A percentile compares a stretch with the other conserved stretches of the same genome.
phyloP scores from a whole-genome alignment of 345 rosid genomes.

The Gossypium ekmanianum region DNA sequence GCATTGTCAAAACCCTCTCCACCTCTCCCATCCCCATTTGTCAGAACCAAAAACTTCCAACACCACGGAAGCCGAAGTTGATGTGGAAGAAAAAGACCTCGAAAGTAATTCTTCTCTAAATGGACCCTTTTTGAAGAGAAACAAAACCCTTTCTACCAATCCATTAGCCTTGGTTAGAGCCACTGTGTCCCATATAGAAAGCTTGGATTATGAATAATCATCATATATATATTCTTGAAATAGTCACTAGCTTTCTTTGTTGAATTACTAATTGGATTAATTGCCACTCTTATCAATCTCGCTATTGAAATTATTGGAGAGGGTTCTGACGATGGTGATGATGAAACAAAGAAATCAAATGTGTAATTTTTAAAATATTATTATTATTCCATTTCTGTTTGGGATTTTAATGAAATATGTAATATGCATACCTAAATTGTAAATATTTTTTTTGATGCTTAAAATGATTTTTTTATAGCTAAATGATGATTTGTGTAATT shows the following conservation, averaged over 20 bases:
- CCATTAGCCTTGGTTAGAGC: slow-evolving; percentile 82
- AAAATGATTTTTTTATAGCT: no score
- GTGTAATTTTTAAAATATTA: no score
- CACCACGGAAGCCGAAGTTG: slow-evolving; percentile 22
- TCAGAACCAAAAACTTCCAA: slow-evolving; percentile 16
- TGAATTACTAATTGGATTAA: slow-evolving; percentile 75
- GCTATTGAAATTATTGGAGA: slow-evolving; percentile 69
- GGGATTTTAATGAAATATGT: no score
- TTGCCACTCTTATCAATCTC: slow-evolving; percentile 78
- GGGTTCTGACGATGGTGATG: no score
- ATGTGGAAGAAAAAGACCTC: slow-evolving; percentile 52
- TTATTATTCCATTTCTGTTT: no score
- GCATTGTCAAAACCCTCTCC: no score
- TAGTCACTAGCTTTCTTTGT: slow-evolving; percentile 76
- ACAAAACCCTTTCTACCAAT: slow-evolving; percentile 60
- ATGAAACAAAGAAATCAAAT: no score
- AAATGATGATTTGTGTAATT: no score
- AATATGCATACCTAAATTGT: no score
- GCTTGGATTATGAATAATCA: slow-evolving; percentile 82
- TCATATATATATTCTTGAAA: slow-evolving; percentile 62
- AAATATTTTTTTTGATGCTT: no score
- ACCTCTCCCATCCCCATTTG: slow-evolving; percentile 4
- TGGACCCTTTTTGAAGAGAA: slow-evolving; percentile 72
- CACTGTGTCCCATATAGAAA: slow-evolving; percentile 74
- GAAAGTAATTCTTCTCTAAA: slow-evolving; percentile 48